Evolutionary conservation across 2,329 filamentous ascomycete genomes (phyloP).

Genomic region (Westerdykella aurantiaca): DNA sequence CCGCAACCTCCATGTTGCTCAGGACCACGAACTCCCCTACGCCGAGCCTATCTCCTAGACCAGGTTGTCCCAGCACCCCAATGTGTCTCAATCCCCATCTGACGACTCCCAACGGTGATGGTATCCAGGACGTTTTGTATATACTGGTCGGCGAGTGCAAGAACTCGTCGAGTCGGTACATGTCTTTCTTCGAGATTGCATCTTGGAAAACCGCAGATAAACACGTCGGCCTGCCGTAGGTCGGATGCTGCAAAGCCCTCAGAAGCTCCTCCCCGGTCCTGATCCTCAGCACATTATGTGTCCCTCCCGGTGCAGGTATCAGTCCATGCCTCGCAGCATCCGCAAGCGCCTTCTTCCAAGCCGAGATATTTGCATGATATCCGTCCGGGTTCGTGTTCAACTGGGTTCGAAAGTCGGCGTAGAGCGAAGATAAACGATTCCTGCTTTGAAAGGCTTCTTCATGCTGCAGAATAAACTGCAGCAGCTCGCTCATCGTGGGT

Average conservation of each 20-base stretch:
- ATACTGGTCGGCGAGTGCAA: conserved; percentile 61
- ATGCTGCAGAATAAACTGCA: conserved; percentile 52
- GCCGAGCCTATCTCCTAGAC: conserved; percentile 52
- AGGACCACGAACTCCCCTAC: conserved; percentile 61
- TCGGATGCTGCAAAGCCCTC: conserved; percentile 64
- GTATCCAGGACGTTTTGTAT: conserved; percentile 64
- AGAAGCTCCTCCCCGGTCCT: conserved; percentile 58
- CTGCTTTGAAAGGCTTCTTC: conserved; percentile 50
- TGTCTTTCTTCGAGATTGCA: conserved; percentile 60
- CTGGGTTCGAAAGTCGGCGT: conserved; percentile 77
- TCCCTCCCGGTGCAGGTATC: conserved; percentile 40
- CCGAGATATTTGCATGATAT: conserved; percentile 70
- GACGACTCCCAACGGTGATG: conserved; percentile 63
- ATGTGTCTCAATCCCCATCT: conserved; percentile 70
- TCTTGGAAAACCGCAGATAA: conserved; percentile 75
- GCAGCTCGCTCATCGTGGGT: conserved; percentile 58
- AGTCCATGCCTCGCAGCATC: conserved; percentile 61
- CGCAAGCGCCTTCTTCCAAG: conserved; percentile 73
- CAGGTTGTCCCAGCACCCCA: conserved; percentile 51
- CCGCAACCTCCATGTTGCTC: conserved; percentile 55
- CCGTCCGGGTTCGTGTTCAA: conserved; percentile 75
- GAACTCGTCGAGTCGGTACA: conserved; percentile 69
- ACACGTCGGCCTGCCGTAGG: conserved; percentile 76
- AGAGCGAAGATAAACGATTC: conserved; percentile 75
- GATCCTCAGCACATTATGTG: conserved; percentile 47